A percentile compares a stretch with the other conserved stretches of the same genome.
These are phyloP conservation scores for Cnidoscolus chayamansa DNA, from an alignment of 441 rosid genomes.

Conservation along the genomic window DNA sequence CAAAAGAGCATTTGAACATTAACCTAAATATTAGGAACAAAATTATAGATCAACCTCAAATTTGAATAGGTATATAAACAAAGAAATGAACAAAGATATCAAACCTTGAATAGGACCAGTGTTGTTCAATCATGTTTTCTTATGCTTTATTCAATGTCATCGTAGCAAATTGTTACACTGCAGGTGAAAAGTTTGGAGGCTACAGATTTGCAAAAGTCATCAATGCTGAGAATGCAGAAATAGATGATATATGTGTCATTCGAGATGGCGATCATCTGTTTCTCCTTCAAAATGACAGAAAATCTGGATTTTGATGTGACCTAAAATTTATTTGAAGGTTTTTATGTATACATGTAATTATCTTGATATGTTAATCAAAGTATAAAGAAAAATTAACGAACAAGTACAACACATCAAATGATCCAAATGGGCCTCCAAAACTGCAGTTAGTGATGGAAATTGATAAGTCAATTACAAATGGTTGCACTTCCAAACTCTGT, in stretches of 20 bases:
- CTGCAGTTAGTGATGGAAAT: slow-evolving; percentile 21
- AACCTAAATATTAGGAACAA: slow-evolving; percentile 15
- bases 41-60: not conserved
- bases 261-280: slow-evolving; percentile 94
- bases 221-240: slow-evolving; percentile 72
- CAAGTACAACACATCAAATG: slow-evolving; percentile 19
- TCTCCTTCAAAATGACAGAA: slow-evolving; percentile 47
- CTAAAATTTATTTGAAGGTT: slow-evolving; percentile 18
- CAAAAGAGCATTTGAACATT: slow-evolving; percentile 22
- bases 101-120: slow-evolving; percentile 21
- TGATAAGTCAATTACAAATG: slow-evolving; percentile 31
- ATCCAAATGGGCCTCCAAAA: slow-evolving; percentile 24
- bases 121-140: slow-evolving; percentile 12
- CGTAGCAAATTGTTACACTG: slow-evolving; percentile 38
- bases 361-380: slow-evolving; percentile 31
- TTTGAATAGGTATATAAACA: not conserved
- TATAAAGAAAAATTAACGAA: slow-evolving; percentile 22
- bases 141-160: slow-evolving; percentile 33
- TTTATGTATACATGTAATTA: slow-evolving; percentile 19
- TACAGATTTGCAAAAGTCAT: slow-evolving; percentile 49
- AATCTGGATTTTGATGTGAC: slow-evolving; percentile 26
- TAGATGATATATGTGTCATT: slow-evolving; percentile 74
- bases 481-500: slow-evolving; percentile 20
- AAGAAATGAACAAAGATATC: slow-evolving; percentile 9
- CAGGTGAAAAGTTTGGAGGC: slow-evolving; percentile 84